phyloP scores from a whole-genome alignment of 2,329 filamentous ascomycete genomes.

The Talaromyces sp. region DNA sequence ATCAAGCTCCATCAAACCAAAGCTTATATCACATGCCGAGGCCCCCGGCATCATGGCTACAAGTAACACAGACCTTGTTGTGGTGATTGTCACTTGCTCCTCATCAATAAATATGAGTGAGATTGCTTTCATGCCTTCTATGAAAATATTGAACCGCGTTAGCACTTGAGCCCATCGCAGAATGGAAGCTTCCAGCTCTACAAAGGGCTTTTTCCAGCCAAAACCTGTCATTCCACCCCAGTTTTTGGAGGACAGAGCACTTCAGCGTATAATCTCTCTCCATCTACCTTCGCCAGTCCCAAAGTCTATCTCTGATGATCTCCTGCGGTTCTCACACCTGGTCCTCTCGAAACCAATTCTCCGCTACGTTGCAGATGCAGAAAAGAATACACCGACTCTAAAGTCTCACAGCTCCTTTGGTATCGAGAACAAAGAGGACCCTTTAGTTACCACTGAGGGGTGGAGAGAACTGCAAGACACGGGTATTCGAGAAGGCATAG shows the following conservation, averaged over 20 bases:
- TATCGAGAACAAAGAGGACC: conserved; percentile 19
- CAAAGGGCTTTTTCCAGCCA: conserved; percentile 21
- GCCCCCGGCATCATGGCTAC: not conserved
- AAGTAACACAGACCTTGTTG: not conserved
- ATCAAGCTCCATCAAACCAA: not conserved
- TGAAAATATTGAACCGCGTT: not conserved
- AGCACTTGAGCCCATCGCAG: not conserved
- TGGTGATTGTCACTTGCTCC: not conserved
- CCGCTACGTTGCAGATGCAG: conserved; percentile 16
- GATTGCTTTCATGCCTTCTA: not conserved
- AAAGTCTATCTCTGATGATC: conserved; percentile 14
- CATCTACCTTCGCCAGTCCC: conserved; percentile 18
- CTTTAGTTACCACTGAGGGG: conserved; percentile 21
- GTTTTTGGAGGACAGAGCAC: conserved; percentile 17
- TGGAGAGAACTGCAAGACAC: conserved; percentile 20
- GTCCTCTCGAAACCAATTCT: conserved; percentile 17
- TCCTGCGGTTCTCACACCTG: conserved; percentile 17
- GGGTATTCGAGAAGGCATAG: conserved; percentile 21
- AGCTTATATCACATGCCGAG: conserved; percentile 11
- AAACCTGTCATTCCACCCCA: conserved; percentile 15
- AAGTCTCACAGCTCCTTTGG: conserved; percentile 20
- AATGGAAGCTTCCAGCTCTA: conserved; percentile 21
- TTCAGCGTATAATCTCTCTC: conserved; percentile 17
- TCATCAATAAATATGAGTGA: not conserved
- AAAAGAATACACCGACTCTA: conserved; percentile 18